These are phyloP conservation scores for Salvia sclarea DNA, from an alignment of 305 asterid species.

Conservation along the genomic window DNA sequence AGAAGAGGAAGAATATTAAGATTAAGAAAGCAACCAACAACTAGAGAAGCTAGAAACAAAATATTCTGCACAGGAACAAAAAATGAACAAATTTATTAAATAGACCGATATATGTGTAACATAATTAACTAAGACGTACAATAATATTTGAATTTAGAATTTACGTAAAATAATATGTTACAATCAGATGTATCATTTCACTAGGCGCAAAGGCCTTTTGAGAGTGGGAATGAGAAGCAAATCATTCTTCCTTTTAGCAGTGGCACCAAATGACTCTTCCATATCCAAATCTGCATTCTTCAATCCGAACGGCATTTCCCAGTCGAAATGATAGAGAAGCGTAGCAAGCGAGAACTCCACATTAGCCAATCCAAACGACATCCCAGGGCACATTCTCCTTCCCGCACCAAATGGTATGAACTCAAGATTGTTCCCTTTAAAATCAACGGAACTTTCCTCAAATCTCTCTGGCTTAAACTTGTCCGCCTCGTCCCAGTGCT, in stretches of 20 bases:
- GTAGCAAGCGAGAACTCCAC: constrained; percentile 2
- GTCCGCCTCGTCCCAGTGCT: constrained; percentile 20
- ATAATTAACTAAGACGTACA: no score
- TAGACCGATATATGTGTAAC: no score
- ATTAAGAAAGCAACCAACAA: no score
- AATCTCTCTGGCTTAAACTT: constrained; percentile 22
- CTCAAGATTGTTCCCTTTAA: constrained; percentile 9
- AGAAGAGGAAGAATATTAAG: no score
- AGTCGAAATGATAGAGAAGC: neutral
- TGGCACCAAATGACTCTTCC: neutral
- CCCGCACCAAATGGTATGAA: constrained; percentile 21
- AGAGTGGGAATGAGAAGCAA: neutral
- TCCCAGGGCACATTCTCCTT: constrained; percentile 22
- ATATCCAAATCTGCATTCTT: neutral
- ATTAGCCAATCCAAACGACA: constrained; percentile 7
- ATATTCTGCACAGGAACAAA: no score
- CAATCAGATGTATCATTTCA: no score
- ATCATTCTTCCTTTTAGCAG: neutral
- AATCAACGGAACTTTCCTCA: neutral
- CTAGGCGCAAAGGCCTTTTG: neutral
- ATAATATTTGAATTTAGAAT: no score
- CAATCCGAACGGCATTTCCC: neutral
- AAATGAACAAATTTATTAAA: no score
- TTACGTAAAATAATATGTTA: no score
- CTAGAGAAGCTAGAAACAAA: no score